Conservation (phyloP, 73 alveolate genomes). For the Paramecium tetraurelia region DNA sequence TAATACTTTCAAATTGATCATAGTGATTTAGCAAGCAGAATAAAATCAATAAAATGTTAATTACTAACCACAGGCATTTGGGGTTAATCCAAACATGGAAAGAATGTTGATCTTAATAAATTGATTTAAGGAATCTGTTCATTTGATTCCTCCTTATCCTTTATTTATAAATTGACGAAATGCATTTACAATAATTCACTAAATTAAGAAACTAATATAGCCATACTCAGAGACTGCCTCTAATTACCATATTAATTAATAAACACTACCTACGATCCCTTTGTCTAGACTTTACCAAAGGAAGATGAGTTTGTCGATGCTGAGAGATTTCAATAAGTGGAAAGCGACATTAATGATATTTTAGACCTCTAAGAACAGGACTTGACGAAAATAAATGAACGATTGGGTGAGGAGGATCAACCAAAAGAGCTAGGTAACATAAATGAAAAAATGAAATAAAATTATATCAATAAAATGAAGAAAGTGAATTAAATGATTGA, state of each 20-base stretch:
- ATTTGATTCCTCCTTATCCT: background rate
- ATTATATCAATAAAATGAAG: background rate
- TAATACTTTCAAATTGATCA: slow-evolving; percentile 32
- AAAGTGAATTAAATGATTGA: background rate
- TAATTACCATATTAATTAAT: background rate
- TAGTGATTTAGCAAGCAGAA: background rate
- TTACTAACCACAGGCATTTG: background rate
- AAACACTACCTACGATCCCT: background rate
- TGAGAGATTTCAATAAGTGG: background rate
- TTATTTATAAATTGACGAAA: slow-evolving; percentile 10
- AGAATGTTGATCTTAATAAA: slow-evolving; percentile 39
- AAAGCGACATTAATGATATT: background rate
- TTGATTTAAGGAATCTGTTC: slow-evolving; percentile 13
- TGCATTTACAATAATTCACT: background rate
- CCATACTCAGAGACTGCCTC: background rate
- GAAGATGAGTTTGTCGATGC: slow-evolving; percentile 10
- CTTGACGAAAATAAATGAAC: background rate
- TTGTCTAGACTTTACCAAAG: background rate
- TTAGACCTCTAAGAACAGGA: background rate
- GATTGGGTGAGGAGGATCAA: background rate
- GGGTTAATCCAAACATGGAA: slow-evolving; percentile 51
- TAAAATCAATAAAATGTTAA: slow-evolving; percentile 42
- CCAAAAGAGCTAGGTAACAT: background rate
- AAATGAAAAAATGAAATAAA: background rate
- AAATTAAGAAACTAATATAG: background rate